Evolutionary conservation across 2,329 filamentous ascomycete species (phyloP).

Genomic region (Phyllosticta ampelicida): DNA sequence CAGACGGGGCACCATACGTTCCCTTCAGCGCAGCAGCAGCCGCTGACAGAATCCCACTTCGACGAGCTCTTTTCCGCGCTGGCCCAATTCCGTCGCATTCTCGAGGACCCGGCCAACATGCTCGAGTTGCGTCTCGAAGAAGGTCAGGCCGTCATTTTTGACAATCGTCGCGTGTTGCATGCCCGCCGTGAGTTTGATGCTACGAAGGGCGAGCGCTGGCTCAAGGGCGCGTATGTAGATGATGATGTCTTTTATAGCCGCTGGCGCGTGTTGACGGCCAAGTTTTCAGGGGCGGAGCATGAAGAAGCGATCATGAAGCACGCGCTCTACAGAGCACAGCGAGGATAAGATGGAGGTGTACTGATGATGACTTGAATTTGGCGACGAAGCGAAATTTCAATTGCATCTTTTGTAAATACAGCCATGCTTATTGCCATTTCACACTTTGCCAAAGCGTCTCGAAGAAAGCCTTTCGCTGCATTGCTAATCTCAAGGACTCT

Average conservation of each 20-base stretch:
- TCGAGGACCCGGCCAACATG: slow-evolving; percentile 49
- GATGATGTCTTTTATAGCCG: slow-evolving; percentile 46
- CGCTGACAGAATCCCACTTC: neutral
- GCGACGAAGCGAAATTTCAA: neutral
- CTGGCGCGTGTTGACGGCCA: slow-evolving; percentile 4
- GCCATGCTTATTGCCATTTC: no score
- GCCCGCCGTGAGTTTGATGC: slow-evolving; percentile 67
- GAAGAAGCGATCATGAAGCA: neutral
- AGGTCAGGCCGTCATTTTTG: slow-evolving; percentile 88
- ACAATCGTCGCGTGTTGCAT: slow-evolving; percentile 78
- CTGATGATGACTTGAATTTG: neutral
- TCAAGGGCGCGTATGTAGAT: slow-evolving; percentile 77
- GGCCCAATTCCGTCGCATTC: slow-evolving; percentile 46
- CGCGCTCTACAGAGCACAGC: neutral
- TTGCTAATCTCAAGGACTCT: no score
- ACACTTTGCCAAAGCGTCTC: no score
- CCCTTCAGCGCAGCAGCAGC: neutral
- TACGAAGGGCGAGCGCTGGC: slow-evolving; percentile 58
- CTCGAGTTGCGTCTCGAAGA: slow-evolving; percentile 63
- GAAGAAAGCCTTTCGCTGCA: no score
- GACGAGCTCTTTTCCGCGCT: slow-evolving; percentile 17
- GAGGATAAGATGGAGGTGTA: neutral
- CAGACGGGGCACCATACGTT: neutral
- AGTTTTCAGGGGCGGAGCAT: neutral
- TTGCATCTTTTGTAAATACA: neutral